Percentiles rank a stretch among this genome's conserved stretches.
These are phyloP conservation scores for Trichopus zeylanicus DNA, from an alignment of 116 monocot genomes.

Conservation along the genomic window DNA sequence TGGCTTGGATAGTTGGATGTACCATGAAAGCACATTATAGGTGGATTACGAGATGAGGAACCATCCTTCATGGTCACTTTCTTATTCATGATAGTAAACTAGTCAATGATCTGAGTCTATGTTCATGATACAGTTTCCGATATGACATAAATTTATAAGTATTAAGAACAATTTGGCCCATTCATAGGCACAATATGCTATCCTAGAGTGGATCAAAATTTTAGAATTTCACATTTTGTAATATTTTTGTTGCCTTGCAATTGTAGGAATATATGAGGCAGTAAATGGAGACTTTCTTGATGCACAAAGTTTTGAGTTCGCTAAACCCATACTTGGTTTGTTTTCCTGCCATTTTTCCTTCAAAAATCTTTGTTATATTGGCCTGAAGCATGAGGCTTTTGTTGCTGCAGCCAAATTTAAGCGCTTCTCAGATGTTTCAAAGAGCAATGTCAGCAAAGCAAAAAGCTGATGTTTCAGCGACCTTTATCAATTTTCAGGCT, in stretches of 20 bases:
- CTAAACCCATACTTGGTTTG: constrained; percentile 94
- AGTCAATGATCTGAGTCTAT: too few relatives aligned
- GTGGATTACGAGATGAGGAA: too few relatives aligned
- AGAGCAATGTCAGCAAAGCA: constrained; percentile 81
- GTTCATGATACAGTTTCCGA: too few relatives aligned
- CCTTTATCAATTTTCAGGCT: constrained; percentile 76
- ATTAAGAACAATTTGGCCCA: too few relatives aligned
- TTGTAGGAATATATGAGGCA: constrained; percentile 86
- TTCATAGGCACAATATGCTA: too few relatives aligned
- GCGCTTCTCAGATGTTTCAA: constrained; percentile 96
- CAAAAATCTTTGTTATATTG: constrained; percentile 2
- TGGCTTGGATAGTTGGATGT: too few relatives aligned
- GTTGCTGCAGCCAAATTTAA: constrained; percentile 80
- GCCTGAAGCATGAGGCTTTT: constrained; percentile 3
- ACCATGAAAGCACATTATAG: too few relatives aligned
- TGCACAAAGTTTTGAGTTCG: constrained; percentile 51
- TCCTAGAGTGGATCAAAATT: too few relatives aligned
- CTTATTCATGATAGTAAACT: too few relatives aligned
- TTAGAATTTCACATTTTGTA: too few relatives aligned
- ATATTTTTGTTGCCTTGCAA: constrained; percentile 11
- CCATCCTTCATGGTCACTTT: too few relatives aligned
- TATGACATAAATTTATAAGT: too few relatives aligned
- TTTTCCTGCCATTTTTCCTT: constrained; percentile 7
- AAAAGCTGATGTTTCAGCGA: constrained; percentile 41
- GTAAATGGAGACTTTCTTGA: constrained; percentile 66